These are phyloP conservation scores for Iris pallida DNA, from an alignment of 116 monocot species.

Conservation along the genomic window DNA sequence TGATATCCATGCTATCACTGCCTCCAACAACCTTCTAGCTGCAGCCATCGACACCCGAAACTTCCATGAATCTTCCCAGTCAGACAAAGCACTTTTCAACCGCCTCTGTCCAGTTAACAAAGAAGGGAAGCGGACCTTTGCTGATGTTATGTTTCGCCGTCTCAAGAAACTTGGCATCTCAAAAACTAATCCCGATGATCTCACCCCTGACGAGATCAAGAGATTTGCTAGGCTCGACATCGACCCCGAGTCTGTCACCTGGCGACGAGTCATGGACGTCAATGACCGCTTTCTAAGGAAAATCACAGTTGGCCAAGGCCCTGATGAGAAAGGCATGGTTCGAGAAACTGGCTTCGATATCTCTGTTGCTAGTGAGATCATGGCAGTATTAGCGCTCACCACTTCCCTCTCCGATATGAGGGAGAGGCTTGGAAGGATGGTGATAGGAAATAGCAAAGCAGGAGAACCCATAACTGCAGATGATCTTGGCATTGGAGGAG, in stretches of 20 bases:
- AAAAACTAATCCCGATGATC: constrained; percentile 74
- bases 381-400: constrained; percentile 93
- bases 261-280: constrained; percentile 96
- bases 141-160: constrained; percentile 78
- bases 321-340: constrained; percentile 87
- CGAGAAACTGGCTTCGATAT: constrained; percentile 93
- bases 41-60: constrained; percentile 91
- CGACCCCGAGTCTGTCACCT: constrained; percentile 81
- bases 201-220: constrained; percentile 82
- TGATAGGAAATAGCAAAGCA: constrained; percentile 74
- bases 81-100: constrained; percentile 92
- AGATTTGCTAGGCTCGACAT: constrained; percentile 87
- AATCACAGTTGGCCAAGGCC: constrained; percentile 86
- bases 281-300: constrained; percentile 90
- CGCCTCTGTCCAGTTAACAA: constrained; percentile 86
- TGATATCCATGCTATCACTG: constrained; percentile 96
- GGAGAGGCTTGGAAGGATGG: constrained; percentile 83
- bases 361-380: constrained; percentile 92
- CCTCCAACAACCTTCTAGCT: constrained; percentile 97
- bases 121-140: constrained; percentile 77
- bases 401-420: constrained; percentile 93
- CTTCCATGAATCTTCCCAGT: constrained; percentile 89
- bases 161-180: constrained; percentile 79
- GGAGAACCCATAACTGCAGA: constrained; percentile 92
- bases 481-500: constrained; percentile 92